These are phyloP conservation scores for Nakazawaea ernobii DNA, from an alignment of 805 yeast species.

Conservation along the genomic window DNA sequence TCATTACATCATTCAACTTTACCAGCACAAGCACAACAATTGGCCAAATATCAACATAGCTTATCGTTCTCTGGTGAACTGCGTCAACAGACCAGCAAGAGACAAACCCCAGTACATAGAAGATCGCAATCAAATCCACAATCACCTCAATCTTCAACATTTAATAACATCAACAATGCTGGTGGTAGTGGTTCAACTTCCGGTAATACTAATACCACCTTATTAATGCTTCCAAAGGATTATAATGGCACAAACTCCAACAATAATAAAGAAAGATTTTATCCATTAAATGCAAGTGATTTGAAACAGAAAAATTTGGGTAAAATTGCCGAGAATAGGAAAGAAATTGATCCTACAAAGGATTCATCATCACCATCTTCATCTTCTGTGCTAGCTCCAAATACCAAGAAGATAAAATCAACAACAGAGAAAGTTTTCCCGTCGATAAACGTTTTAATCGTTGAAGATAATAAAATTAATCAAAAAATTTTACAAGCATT, in stretches of 20 bases:
- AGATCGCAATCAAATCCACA: conserved; percentile 10
- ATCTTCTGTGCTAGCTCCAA: not conserved
- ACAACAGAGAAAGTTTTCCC: conserved; percentile 69
- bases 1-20: not conserved
- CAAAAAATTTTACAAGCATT: conserved; percentile 88
- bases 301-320: not conserved
- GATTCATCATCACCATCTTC: not conserved
- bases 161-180: not conserved
- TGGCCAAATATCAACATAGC: not conserved
- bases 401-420: conserved; percentile 20
- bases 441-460: conserved; percentile 84
- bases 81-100: conserved; percentile 4
- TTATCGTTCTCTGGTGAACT: conserved; percentile 5
- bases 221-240: conserved; percentile 11
- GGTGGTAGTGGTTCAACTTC: not conserved
- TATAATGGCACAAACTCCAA: not conserved
- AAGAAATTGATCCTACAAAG: not conserved
- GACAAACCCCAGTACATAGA: not conserved
- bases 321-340: not conserved
- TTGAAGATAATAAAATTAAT: conserved; percentile 94
- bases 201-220: not conserved
- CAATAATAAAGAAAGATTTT: not conserved
- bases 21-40: not conserved
- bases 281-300: too few relatives aligned
- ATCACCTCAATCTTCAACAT: conserved; percentile 3